Percentiles rank a stretch among this genome's conserved stretches.
phyloP scores from a whole-genome alignment of 495 filamentous ascomycete genomes.

The Xylaria intraflava region DNA sequence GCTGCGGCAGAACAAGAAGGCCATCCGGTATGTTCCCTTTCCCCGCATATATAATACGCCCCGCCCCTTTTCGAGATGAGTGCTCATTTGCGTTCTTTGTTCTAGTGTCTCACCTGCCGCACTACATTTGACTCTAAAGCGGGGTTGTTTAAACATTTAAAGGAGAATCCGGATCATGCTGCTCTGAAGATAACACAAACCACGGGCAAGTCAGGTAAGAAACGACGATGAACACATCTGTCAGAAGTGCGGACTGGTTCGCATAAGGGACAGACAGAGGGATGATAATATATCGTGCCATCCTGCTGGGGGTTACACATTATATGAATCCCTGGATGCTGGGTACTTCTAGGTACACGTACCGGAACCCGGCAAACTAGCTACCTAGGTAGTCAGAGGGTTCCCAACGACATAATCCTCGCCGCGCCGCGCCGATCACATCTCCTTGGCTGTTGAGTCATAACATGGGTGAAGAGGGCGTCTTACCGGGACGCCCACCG shows the following conservation, averaged over 20 bases:
- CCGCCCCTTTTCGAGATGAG: neutral
- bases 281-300: neutral
- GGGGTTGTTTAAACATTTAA: conserved; percentile 68
- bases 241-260: neutral
- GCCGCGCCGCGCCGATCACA: neutral
- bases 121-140: conserved; percentile 59
- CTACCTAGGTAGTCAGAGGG: neutral
- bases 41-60: neutral
- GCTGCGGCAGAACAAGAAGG: conserved; percentile 35
- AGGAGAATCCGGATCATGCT: conserved; percentile 51
- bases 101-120: conserved; percentile 56
- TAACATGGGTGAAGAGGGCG: neutral
- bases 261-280: neutral
- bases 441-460: neutral
- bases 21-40: conserved; percentile 26
- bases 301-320: neutral
- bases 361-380: neutral
- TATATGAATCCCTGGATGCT: neutral
- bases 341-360: neutral
- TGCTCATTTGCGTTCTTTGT: conserved; percentile 15
- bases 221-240: conserved; percentile 26
- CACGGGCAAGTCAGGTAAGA: conserved; percentile 26
- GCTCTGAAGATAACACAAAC: conserved; percentile 35
- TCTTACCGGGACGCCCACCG: neutral
- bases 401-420: neutral